Base-by-base conservation (phyloP, 2,329 filamentous ascomycete species). In the Penicillium sp. region DNA sequence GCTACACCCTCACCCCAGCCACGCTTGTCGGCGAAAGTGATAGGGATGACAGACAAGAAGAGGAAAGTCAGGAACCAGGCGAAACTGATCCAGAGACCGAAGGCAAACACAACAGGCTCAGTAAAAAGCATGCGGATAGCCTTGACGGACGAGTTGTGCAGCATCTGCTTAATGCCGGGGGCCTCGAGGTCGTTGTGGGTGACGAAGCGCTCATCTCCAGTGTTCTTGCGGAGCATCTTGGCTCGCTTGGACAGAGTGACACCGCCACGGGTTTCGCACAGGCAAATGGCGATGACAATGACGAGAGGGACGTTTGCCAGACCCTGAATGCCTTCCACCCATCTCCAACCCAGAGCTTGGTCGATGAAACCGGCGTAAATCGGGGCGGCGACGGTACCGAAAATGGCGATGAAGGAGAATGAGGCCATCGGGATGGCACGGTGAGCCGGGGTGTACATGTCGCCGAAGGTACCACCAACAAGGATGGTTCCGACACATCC, bases 291-390 rank as follows among this genome's bases (percentile, higher is more conserved):
- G 60, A 81, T 74, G 54, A 74, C 60, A 58, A 81, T 73, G 16
- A 77, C 67, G 7, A 83, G 77, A 4, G 80, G 80, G 31, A 83
- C 74, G 65, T 82, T 83, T 62, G 78, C 76, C 4, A 83, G 65
- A 8, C 81, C 81, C 62, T 83, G 80, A 44, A 83, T 79, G 50
- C 80, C 81, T 66, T 83, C 75, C 26, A 82, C 77, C 81, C 81
- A 83, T 54, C 81, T 72, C 81, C 81, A 83, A 53, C 80, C 80
- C 23, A 83, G 72, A 42, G 78, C 71, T 64, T 81, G 72, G 66
- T 83, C 80, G 65, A 83, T 82, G 72, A 82, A 83, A 44, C 81
- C 80, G 47, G 80, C 79, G 65, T 83, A 82, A 63, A 83, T 82
- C 39, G 81, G 81, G 3, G 81, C 81, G 5, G 74, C 78, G 26